Conservation (phyloP, 192 early-diverging fungal genomes). For the Thamnidium elegans region DNA sequence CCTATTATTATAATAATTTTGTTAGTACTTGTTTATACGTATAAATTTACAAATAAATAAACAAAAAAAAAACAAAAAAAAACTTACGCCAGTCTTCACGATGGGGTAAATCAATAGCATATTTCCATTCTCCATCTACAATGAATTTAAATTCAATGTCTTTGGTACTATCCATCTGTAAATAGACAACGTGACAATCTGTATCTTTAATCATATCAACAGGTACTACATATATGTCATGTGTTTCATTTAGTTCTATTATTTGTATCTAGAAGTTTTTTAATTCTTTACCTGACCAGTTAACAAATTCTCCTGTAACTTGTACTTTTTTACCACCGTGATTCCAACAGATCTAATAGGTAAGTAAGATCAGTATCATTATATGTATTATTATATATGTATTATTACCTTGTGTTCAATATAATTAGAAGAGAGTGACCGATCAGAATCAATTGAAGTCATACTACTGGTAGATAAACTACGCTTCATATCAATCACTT, state of each 20-base stretch:
- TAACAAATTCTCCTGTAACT: slow-evolving; percentile 40
- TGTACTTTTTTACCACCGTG: slow-evolving; percentile 38
- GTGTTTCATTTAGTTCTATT: not conserved
- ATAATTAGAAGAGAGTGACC: not conserved
- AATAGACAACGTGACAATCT: not conserved
- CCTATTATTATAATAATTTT: not conserved
- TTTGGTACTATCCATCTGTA: slow-evolving; percentile 16
- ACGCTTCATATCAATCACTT: not conserved
- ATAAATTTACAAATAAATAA: not conserved
- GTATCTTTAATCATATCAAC: slow-evolving; percentile 2
- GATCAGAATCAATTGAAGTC: slow-evolving; percentile 2
- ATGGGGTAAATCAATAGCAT: slow-evolving; percentile 36
- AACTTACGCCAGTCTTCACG: slow-evolving; percentile 26
- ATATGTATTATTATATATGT: not conserved
- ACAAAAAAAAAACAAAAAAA: not conserved
- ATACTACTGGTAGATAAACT: slow-evolving; percentile 2
- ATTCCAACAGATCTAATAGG: slow-evolving; percentile 34
- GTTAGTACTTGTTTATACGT: not conserved
- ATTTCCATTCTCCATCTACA: slow-evolving; percentile 42
- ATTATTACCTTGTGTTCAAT: not conserved
- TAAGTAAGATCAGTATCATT: not conserved
- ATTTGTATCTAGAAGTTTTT: not conserved
- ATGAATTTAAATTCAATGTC: slow-evolving; percentile 40
- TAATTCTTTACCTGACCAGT: slow-evolving; percentile 35
- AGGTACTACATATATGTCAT: not conserved